Evolutionary conservation across 2,329 filamentous ascomycete genomes (phyloP), one percentile per base, ranked within the genome.

Genomic region (Chaetomiaceae sp.): DNA sequence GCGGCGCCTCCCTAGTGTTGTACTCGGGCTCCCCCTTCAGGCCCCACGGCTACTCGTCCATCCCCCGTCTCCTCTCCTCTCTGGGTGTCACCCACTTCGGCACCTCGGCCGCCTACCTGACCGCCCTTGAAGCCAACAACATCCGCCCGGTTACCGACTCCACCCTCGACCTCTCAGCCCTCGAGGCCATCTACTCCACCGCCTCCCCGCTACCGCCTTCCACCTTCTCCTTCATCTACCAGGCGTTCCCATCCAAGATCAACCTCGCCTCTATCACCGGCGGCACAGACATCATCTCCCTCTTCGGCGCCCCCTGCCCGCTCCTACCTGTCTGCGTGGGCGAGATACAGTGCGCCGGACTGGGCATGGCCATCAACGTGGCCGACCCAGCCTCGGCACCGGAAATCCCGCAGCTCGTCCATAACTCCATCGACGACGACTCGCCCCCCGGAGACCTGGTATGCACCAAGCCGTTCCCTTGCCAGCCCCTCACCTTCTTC

Each of bases 261-360:
- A 92, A 96, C 69, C 81, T 97, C 7, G 90, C 85, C 44, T 95
- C 89, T 52, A 97, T 99, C 65, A 97, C 92, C 0, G 94, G 94
- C 33, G 94, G 92, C 45, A 97, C 92, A 3, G 94, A 99, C 67
- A 97, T 97, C 63, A 89, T 97, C 59, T 96, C 91, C 1, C 81
- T 97, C 30, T 99, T 97, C 64, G 92, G 91, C 38, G 86, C 89
- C 0, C 88, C 90, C 0, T 92, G 86, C 51, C 86, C 87, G 0
- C 75, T 91, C 4, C 75, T 89, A 1, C 87, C 88, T 1, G 87
- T 92, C 18, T 75, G 82, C 58, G 75, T 75, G 1, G 88, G 88
- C 21, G 85, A 90, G 66, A 89, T 91, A 43, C 88, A 92, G 68
- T 88, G 86, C 56, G 81, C 84, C 9, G 87, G 85, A 5, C 79